Percentiles rank a stretch among this genome's conserved stretches.
Evolutionary conservation across 306 rosid species (phyloP).

Genomic region (Begonia loranthoides): DNA sequence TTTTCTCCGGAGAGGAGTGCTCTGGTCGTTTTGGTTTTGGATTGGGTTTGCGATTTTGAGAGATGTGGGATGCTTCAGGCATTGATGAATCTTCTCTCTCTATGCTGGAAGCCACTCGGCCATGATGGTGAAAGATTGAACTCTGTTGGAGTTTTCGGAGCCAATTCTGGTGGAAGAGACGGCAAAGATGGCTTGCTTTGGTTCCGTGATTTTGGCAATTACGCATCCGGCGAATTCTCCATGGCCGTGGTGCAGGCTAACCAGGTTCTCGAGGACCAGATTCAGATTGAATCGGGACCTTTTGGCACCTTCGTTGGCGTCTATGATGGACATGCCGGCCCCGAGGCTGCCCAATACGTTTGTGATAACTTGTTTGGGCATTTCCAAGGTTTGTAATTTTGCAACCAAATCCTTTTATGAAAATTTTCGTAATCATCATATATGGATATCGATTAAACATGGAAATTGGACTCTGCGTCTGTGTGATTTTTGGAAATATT

Average conservation of each 20-base stretch:
- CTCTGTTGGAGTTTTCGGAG: slow-evolving; percentile 31
- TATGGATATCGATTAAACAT: background rate
- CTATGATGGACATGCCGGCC: slow-evolving; percentile 88
- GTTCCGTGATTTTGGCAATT: slow-evolving; percentile 52
- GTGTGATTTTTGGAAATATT: no score
- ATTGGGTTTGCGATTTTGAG: slow-evolving; percentile 57
- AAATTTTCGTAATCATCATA: background rate
- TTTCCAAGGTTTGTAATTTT: slow-evolving; percentile 51
- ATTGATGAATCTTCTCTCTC: slow-evolving; percentile 80
- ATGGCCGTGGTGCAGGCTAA: slow-evolving; percentile 89
- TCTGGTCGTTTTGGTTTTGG: slow-evolving; percentile 5
- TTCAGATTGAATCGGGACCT: slow-evolving; percentile 82
- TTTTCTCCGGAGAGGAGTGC: background rate
- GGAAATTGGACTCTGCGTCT: background rate
- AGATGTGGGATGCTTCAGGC: slow-evolving; percentile 88
- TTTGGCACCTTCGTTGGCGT: slow-evolving; percentile 79
- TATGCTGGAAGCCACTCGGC: slow-evolving; percentile 75
- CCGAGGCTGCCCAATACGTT: slow-evolving; percentile 58
- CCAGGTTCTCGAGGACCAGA: slow-evolving; percentile 77
- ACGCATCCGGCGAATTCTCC: slow-evolving; percentile 69
- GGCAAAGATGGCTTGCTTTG: slow-evolving; percentile 60
- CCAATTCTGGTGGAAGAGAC: slow-evolving; percentile 22
- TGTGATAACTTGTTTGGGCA: slow-evolving; percentile 63
- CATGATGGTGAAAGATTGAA: slow-evolving; percentile 21
- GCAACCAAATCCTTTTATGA: background rate